Conservation (phyloP, 352 stramenopile species). For the Hyaloperonospora brassicae region DNA sequence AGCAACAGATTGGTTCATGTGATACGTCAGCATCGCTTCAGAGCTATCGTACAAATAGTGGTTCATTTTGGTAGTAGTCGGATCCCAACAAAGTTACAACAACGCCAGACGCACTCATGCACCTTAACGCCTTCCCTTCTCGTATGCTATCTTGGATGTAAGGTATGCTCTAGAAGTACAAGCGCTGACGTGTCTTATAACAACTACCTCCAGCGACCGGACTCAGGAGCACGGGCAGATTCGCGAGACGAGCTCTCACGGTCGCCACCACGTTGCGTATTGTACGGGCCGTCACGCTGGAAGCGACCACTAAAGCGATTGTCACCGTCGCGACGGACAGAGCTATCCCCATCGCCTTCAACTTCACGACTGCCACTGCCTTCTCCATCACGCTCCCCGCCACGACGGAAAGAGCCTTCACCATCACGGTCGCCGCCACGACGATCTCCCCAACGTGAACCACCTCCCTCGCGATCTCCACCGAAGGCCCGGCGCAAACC, state of each 20-base stretch:
- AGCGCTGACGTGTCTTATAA: neutral
- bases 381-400: slow-evolving; percentile 17
- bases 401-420: slow-evolving; percentile 13
- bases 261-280: slow-evolving; percentile 33
- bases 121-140: slow-evolving; percentile 15
- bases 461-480: slow-evolving; percentile 25
- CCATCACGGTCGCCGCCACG: slow-evolving; percentile 20
- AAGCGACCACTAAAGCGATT: slow-evolving; percentile 44
- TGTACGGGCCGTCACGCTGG: slow-evolving; percentile 46
- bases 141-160: slow-evolving; percentile 13
- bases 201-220: slow-evolving; percentile 58
- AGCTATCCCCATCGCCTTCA: slow-evolving; percentile 11
- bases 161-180: slow-evolving; percentile 9
- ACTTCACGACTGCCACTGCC: slow-evolving; percentile 13
- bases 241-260: slow-evolving; percentile 32
- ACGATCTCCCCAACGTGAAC: slow-evolving; percentile 1
- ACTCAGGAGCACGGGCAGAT: slow-evolving; percentile 40
- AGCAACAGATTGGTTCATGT: too few species aligned
- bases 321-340: slow-evolving; percentile 26
- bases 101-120: slow-evolving; percentile 18
- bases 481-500: slow-evolving; percentile 14
- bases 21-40: too few species aligned
- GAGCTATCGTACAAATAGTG: too few species aligned
- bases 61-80: too few species aligned
- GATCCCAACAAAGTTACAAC: slow-evolving; percentile 6